phyloP scores from a whole-genome alignment of 352 stramenopile genomes.

The Achlya hypogyna region DNA sequence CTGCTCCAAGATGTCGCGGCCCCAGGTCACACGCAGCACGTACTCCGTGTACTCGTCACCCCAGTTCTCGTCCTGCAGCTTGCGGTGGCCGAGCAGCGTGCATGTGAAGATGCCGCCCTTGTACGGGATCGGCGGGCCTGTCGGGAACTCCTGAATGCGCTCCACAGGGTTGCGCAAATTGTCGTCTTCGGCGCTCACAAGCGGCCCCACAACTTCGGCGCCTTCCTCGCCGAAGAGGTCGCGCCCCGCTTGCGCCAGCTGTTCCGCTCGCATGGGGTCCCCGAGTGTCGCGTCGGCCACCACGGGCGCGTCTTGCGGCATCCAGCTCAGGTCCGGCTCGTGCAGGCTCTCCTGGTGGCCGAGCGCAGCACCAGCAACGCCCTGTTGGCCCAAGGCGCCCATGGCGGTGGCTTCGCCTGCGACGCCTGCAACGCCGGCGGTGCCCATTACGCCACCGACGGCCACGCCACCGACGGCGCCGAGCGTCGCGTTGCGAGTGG shows the following conservation, averaged over 20 bases:
- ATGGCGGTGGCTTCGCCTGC: slow-evolving; percentile 64
- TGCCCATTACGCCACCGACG: slow-evolving; percentile 39
- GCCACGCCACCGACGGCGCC: slow-evolving; percentile 28
- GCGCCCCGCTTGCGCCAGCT: slow-evolving; percentile 74
- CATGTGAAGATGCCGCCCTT: slow-evolving; percentile 85
- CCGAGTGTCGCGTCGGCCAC: slow-evolving; percentile 69
- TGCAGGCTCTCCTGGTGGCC: slow-evolving; percentile 66
- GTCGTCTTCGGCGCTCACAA: slow-evolving; percentile 82
- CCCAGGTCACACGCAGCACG: slow-evolving; percentile 79
- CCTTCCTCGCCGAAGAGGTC: slow-evolving; percentile 80
- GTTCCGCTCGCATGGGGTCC: slow-evolving; percentile 57
- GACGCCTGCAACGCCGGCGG: slow-evolving; percentile 43
- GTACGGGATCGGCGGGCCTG: slow-evolving; percentile 81
- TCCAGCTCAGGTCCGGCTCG: slow-evolving; percentile 78
- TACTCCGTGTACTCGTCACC: slow-evolving; percentile 87
- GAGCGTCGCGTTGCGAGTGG: slow-evolving; percentile 45
- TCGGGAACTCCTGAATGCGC: slow-evolving; percentile 85
- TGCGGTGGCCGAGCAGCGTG: slow-evolving; percentile 82
- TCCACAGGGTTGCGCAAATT: slow-evolving; percentile 79
- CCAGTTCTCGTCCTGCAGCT: slow-evolving; percentile 85
- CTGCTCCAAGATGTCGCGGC: slow-evolving; percentile 80
- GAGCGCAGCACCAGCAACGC: slow-evolving; percentile 59
- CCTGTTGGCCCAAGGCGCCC: slow-evolving; percentile 61
- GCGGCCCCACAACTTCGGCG: slow-evolving; percentile 57
- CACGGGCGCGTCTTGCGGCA: slow-evolving; percentile 71